Evolutionary conservation across 106 monocot genomes (phyloP).

Genomic region (Alisma plantagoaquatica): DNA sequence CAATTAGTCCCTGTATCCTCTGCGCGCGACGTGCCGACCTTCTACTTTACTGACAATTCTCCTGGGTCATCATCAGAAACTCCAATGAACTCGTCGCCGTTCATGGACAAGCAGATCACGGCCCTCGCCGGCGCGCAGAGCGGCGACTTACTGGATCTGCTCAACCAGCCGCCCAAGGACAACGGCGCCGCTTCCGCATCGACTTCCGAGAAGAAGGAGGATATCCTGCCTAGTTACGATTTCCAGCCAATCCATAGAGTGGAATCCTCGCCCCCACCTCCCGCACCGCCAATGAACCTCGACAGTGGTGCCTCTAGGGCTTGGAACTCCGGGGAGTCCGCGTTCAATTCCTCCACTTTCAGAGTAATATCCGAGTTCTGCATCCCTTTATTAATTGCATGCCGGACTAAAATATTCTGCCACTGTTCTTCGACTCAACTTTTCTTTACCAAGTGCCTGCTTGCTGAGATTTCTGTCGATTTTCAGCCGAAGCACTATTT

Average conservation of each 20-base stretch:
- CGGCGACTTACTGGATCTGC: slow-evolving; percentile 40
- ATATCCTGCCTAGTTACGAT: slow-evolving; percentile 62
- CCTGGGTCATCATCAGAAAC: too few relatives aligned
- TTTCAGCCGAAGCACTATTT: background rate
- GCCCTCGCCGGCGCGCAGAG: slow-evolving; percentile 15
- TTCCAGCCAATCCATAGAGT: slow-evolving; percentile 64
- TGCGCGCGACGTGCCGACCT: too few relatives aligned
- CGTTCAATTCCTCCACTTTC: slow-evolving; percentile 21
- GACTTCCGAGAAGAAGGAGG: slow-evolving; percentile 28
- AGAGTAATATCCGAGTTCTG: slow-evolving; percentile 12
- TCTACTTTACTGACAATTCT: too few relatives aligned
- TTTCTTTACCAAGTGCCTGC: background rate
- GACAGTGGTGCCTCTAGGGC: slow-evolving; percentile 17
- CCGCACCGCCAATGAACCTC: too few relatives aligned
- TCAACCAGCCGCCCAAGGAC: slow-evolving; percentile 22
- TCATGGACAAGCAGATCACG: slow-evolving; percentile 79
- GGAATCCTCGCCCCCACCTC: slow-evolving; percentile 12
- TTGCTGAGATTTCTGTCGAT: background rate
- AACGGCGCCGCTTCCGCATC: slow-evolving; percentile 8
- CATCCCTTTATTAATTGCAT: background rate
- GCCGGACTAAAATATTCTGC: too few relatives aligned
- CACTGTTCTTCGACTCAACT: too few relatives aligned
- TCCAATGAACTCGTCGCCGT: slow-evolving; percentile 59
- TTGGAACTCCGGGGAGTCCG: slow-evolving; percentile 36
- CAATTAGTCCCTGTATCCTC: too few relatives aligned